These are phyloP conservation scores for Eimeria necatrix DNA, from an alignment of 169 alveolate species.

Conservation along the genomic window DNA sequence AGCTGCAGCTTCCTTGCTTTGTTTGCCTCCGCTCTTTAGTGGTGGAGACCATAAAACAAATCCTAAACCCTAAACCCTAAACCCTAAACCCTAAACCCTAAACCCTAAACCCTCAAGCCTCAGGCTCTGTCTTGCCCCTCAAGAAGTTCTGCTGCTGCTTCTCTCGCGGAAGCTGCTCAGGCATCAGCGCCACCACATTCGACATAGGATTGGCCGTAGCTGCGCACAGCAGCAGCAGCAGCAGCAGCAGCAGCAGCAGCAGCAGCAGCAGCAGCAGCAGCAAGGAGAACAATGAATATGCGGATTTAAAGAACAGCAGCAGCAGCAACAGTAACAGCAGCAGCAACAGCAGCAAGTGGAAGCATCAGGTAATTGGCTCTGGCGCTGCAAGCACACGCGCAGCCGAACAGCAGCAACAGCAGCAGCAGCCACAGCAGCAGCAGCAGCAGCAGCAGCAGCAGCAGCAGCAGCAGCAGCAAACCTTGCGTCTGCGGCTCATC, in stretches of 20 bases:
- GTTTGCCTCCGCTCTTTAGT: too few relatives aligned
- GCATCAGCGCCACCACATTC: conserved; percentile 7
- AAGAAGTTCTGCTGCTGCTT: not conserved
- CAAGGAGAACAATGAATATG: not conserved
- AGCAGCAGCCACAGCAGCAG: not conserved
- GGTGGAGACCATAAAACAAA: not conserved
- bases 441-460: not conserved
- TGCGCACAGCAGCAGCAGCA: conserved; percentile 37
- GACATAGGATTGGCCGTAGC: not conserved
- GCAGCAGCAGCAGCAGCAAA: not conserved
- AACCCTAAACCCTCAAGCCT: conserved; percentile 26
- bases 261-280: not conserved
- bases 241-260: conserved; percentile 28
- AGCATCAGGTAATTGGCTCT: too few relatives aligned
- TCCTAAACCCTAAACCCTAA: not conserved
- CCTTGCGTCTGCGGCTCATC: not conserved
- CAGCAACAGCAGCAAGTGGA: not conserved
- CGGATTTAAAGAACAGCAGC: not conserved
- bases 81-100: not conserved
- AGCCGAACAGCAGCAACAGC: not conserved
- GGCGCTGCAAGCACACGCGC: too few relatives aligned
- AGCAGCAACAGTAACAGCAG: conserved; percentile 22
- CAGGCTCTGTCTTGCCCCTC: not conserved
- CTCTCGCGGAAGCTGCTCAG: not conserved
- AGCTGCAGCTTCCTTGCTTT: not conserved